Evolutionary conservation across 2,329 filamentous ascomycete species (phyloP).

Genomic region (Ceratocystis smalleyi): DNA sequence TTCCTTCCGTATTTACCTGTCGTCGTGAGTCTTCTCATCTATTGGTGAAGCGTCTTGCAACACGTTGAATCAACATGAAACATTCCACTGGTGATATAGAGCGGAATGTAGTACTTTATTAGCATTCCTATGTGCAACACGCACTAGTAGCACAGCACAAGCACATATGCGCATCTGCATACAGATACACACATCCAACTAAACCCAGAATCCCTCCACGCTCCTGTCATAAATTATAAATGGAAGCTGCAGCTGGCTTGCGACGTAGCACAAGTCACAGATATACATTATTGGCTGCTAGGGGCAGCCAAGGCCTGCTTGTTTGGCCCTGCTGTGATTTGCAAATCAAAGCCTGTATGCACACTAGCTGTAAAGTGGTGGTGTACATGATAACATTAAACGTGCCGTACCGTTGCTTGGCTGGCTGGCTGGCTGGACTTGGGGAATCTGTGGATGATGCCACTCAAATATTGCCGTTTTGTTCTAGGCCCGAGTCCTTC

Average conservation of each 20-base stretch:
- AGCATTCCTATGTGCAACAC: not conserved
- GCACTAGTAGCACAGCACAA: not conserved
- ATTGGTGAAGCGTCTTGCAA: not conserved
- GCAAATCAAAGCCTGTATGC: not conserved
- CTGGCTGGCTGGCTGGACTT: not conserved
- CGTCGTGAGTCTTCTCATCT: not conserved
- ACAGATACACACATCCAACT: not conserved
- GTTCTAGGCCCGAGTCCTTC: not conserved
- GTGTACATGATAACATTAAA: not conserved
- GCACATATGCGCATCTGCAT: too few relatives aligned
- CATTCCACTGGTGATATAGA: not conserved
- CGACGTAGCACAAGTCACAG: conserved; percentile 2
- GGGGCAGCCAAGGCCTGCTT: not conserved
- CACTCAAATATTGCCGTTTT: not conserved
- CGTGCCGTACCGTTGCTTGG: too few relatives aligned
- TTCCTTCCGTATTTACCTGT: not conserved
- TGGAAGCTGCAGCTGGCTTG: not conserved
- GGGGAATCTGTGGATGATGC: not conserved
- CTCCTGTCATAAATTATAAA: not conserved
- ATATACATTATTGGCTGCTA: not conserved
- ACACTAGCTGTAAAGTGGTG: not conserved
- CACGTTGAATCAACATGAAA: conserved; percentile 7
- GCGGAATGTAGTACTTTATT: conserved; percentile 4
- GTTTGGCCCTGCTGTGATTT: not conserved
- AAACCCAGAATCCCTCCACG: not conserved